Evolutionary conservation across 2,329 filamentous ascomycete species (phyloP), one percentile per base, ranked within the genome.

Genomic region (Calonectria pteridis): DNA sequence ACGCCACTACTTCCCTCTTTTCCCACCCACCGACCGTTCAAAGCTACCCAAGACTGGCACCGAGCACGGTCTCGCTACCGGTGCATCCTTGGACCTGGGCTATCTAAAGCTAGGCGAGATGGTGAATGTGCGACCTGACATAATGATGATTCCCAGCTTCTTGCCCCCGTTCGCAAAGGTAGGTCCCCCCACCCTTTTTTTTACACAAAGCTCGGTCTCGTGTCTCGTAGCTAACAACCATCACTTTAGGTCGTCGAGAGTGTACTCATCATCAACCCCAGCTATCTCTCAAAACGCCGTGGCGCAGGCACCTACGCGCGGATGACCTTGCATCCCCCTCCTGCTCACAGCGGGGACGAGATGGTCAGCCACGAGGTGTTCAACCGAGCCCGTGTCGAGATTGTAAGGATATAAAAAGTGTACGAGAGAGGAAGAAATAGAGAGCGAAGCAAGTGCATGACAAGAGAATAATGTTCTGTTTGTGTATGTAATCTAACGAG

Each of bases 101-200:
- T 98, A 97, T 84, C 83, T 97, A 77, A 96, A 97, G 85, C 86
- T 98, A 23, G 95, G 95, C 23, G 97, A 98, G 84, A 98, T 98
- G 92, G 90, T 97, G 80, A 94, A 94, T 76, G 94, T 95, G 3
- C 88, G 93, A 67, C 97, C 96, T 0, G 97, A 99, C 84, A 89
- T 98, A 46, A 85, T 98, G 80, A 88, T 98, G 62, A 88, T 94
- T 59, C 96, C 97, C 1, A 98, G 95, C 81, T 90, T 93, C 59
- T 84, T 98, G 78, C 94, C 94, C 29, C 93, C 95, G 3, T 98
- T 97, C 87, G 94, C 95, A 49, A 97, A 94, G 91, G 96, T 97
- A 87, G 77, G 89, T 75, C 43, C n/a, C 65, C 23, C 29, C 65
- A n/a, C 29, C n/a, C n/a, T n/a, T n/a, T n/a, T n/a, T 29, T 55